Conservation (phyloP, 371 early-diverging fungal species). For the Entomophthora muscae region DNA sequence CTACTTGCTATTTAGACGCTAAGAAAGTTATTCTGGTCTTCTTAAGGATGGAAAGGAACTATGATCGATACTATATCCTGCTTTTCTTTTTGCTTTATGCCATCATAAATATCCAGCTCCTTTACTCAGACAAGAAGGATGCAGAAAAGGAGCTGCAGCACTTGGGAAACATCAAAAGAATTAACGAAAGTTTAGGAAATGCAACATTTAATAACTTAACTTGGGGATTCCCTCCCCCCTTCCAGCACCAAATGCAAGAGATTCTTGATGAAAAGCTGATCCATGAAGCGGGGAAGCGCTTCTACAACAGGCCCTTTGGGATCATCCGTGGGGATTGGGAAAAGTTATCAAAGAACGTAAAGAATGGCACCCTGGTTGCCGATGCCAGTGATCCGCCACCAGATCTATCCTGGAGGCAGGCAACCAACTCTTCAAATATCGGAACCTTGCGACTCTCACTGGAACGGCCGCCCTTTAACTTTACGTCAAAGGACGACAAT, state of each 20-base stretch:
- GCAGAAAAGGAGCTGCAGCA: not conserved
- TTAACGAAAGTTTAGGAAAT: not conserved
- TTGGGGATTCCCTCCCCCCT: not conserved
- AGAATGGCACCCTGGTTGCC: not conserved
- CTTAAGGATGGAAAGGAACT: not conserved
- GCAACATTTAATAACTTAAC: not conserved
- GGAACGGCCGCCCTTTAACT: not conserved
- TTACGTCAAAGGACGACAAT: not conserved
- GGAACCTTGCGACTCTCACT: not conserved
- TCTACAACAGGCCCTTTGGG: not conserved
- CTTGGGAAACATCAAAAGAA: not conserved
- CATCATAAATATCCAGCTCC: not conserved
- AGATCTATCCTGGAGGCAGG: not conserved
- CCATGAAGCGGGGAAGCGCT: not conserved
- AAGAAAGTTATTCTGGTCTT: not conserved
- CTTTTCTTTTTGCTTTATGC: not conserved
- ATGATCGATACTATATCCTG: not conserved
- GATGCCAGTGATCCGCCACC: not conserved
- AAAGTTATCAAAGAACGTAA: not conserved
- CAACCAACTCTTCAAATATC: not conserved
- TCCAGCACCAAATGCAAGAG: not conserved
- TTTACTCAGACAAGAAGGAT: not conserved
- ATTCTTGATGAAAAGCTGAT: not conserved
- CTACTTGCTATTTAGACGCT: too few relatives aligned
- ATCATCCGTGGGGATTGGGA: conserved; percentile 1